Evolutionary conservation across 768 basidiomycete species (phyloP), one percentile per base, ranked within the genome.

Genomic region (Mycena belliarum): DNA sequence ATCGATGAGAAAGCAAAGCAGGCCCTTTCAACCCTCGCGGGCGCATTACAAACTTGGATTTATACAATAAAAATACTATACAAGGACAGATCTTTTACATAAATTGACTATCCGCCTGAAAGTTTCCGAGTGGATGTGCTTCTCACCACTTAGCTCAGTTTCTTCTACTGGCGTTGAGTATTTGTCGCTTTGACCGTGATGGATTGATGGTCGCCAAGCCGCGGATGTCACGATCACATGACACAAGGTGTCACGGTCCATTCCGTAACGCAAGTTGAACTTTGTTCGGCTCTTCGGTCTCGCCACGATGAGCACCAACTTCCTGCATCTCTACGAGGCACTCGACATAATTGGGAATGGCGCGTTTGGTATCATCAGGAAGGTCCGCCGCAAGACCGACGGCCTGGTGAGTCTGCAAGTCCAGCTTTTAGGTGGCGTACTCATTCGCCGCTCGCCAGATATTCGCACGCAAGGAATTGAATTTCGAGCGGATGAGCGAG

Each of bases 401-500:
- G 91, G 92, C 32, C 66, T 83, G 71, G 93, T 95, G 63, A 63
- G 89, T 83, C 20, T 26, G 48, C 49, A 18, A 15, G 16, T 15
- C 16, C 33, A 9, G 14, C 33, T 4, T 62, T 23, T 32, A 53
- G 24, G 49, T 53, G 32, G 37, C 58, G 60, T 63, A 18, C 15
- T 8, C 32, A 32, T 35, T 46, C n/a, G 25, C 15, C 35, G 29
- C 35, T 20, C n/a, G 7, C 9, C 62, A 93, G 91, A 70, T 89
- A 32, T 90, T 93, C 64, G 95, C 95, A 5, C 79, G 93, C 32
- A 97, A 99, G 68, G 95, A 99, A 72, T 85, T 99, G 66, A 95
- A 98, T 74, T 99, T 98, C 74, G 94, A 96, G 68, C 85, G 91
- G 48, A 98, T 99, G 96, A 89, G 83, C 35, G 94, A 98, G 72